These are phyloP conservation scores for Heteromeles arbutifolia DNA, from an alignment of 306 rosid genomes.

Conservation along the genomic window DNA sequence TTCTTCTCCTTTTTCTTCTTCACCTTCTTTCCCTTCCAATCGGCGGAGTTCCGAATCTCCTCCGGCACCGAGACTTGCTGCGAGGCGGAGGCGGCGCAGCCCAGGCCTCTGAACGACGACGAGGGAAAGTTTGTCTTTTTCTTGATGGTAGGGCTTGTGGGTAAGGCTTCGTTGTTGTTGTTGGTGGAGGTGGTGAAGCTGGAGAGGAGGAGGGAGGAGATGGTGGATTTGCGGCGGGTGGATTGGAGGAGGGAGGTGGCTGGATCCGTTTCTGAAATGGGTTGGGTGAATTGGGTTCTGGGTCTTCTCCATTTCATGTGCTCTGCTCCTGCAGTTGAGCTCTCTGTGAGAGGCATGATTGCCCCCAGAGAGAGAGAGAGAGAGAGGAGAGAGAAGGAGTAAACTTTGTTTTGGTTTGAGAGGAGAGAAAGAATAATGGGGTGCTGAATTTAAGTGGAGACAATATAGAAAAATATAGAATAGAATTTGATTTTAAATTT, in stretches of 20 bases:
- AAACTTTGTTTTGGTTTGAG: neutral
- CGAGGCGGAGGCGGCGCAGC: constrained; percentile 71
- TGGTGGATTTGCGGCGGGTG: constrained; percentile 69
- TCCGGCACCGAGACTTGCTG: constrained; percentile 87
- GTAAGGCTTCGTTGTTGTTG: constrained; percentile 35
- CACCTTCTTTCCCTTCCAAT: constrained; percentile 64
- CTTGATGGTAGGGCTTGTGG: constrained; percentile 23
- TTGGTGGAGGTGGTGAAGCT: constrained; percentile 36
- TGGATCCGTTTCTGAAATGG: constrained; percentile 57
- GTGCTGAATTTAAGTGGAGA: neutral
- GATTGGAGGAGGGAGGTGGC: constrained; percentile 52
- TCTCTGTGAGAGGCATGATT: constrained; percentile 52
- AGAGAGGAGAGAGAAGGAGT: constrained; percentile 8
- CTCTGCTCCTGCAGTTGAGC: constrained; percentile 29
- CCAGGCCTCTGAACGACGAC: constrained; percentile 64
- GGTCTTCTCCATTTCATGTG: constrained; percentile 64
- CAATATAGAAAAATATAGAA: neutral
- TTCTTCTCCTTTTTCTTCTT: constrained; percentile 53
- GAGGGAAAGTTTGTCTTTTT: constrained; percentile 64
- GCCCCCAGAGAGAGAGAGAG: neutral
- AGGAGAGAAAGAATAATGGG: neutral
- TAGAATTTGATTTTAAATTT: neutral
- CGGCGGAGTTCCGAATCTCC: constrained; percentile 67
- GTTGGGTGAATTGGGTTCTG: constrained; percentile 48
- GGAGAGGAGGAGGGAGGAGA: constrained; percentile 72